Evolutionary conservation across 2,329 filamentous ascomycete genomes (phyloP), one percentile per base, ranked within the genome.

Genomic region (Aspergillus vadensis): DNA sequence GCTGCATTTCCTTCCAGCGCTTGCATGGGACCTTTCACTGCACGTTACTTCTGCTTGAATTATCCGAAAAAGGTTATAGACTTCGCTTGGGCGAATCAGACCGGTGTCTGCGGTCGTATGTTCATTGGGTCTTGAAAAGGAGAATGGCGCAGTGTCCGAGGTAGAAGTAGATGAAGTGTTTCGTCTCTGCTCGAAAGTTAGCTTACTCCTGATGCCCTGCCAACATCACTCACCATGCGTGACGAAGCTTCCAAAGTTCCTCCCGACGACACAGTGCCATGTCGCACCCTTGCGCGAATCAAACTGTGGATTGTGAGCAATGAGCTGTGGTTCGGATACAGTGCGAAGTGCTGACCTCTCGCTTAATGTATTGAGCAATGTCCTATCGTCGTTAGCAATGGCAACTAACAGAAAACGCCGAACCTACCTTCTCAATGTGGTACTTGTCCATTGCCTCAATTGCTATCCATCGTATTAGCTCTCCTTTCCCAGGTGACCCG

Each of bases 101-200:
- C 38, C 9, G n/a, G 48, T 49, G 48, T 21, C 4, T 41, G 25
- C 27, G 25, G 32, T 17, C 39, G 17, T 12, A 41, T 9, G 39
- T 64, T 69, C 72, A 98, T 86, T 97, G 94, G 43, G 95, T 99
- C 86, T 99, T 99, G 88, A 98, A 99, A 56, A 99, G 88, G 59
- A 99, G 86, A 75, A 99, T 98, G 62, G 95, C 95, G 79, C 92
- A 97, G 84, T 98, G 95, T 57, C 95, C 95, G 62, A 99, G 90
- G 82, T 99, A 99, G 83, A 99, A 99, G 83, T 99, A 99, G 77
- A 99, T 97, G 83, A 99, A 99, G 80, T 99, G 95, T 82, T 98
- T 98, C 27, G 95, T 98, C 80, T 98, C 95, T 97, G 81, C 39
- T 44, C 8, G 49, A 59, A 14, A 21, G 65, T 73, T 58, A 56